Conservation (phyloP, 371 early-diverging fungal species). For the Mortierella sp. region DNA sequence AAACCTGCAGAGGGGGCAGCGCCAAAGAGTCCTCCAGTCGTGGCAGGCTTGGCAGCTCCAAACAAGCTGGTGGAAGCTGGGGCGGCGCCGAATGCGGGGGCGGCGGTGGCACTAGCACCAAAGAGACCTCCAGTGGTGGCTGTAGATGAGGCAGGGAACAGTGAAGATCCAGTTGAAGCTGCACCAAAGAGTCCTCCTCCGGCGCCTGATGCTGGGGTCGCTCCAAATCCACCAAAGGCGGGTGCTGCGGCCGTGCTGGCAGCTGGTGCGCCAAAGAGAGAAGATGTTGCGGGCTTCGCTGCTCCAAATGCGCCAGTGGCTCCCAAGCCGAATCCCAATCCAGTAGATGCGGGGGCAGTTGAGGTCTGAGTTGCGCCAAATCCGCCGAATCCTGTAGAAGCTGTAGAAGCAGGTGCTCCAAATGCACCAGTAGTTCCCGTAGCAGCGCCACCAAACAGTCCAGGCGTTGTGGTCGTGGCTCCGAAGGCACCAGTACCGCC, state of each 20-base stretch:
- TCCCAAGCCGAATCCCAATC: constrained; percentile 62
- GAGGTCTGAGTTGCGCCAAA: constrained; percentile 63
- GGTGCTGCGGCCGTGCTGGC: constrained; percentile 41
- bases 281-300: constrained; percentile 56
- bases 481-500: constrained; percentile 56
- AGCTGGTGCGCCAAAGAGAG: constrained; percentile 56
- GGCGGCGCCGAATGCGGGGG: constrained; percentile 42
- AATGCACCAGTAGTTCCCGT: constrained; percentile 64
- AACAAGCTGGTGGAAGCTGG: constrained; percentile 38
- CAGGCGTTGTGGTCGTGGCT: constrained; percentile 41
- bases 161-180: constrained; percentile 39
- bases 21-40: constrained; percentile 53
- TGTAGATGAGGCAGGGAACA: constrained; percentile 40
- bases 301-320: constrained; percentile 63
- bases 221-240: constrained; percentile 55
- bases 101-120: constrained; percentile 50
- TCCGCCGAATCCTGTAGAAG: constrained; percentile 61
- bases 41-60: constrained; percentile 44
- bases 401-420: constrained; percentile 50
- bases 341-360: constrained; percentile 49
- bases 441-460: constrained; percentile 72
- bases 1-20: constrained; percentile 34
- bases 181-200: constrained; percentile 52
- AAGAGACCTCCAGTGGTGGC: constrained; percentile 54
- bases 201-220: constrained; percentile 37